phyloP scores from a whole-genome alignment of 139 green algal species.

The Penium margaritaceum region DNA sequence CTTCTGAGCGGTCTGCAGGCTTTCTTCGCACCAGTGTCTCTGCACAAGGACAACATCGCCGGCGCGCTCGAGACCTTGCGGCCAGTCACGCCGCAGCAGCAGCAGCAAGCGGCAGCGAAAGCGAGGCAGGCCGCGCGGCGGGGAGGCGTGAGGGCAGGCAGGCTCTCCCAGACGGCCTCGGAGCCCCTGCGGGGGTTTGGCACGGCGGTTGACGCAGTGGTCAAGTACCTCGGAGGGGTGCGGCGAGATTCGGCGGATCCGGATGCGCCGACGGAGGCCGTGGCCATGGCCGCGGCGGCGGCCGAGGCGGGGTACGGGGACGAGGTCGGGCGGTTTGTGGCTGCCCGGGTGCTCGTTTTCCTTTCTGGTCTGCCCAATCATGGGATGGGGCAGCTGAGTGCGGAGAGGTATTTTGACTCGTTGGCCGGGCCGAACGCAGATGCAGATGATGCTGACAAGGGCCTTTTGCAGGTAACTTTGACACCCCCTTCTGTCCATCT shows the following conservation, averaged over 20 bases:
- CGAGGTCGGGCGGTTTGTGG: conserved; percentile 20
- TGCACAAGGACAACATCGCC: conserved; percentile 57
- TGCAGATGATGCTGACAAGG: conserved; percentile 3
- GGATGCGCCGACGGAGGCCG: background rate
- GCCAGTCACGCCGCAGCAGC: conserved; percentile 13
- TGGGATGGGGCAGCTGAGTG: conserved; percentile 55
- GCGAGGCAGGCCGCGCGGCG: background rate
- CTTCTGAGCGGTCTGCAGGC: no score
- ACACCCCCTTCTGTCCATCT: no score
- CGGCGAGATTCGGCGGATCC: background rate
- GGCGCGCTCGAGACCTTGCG: conserved; percentile 57
- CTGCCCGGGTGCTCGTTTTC: conserved; percentile 57
- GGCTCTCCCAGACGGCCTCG: background rate
- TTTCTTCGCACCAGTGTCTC: conserved; percentile 62
- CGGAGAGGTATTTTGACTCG: conserved; percentile 9
- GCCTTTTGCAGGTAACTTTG: conserved; percentile 12
- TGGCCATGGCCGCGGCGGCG: background rate
- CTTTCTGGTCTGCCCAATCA: conserved; percentile 61
- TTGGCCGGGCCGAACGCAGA: conserved; percentile 26
- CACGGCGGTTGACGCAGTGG: conserved; percentile 60
- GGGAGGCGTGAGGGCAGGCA: background rate
- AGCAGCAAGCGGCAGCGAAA: background rate
- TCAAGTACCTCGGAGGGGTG: conserved; percentile 61
- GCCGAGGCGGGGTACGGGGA: conserved; percentile 23
- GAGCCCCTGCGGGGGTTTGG: conserved; percentile 52